Conservation (phyloP, 306 rosid genomes). For the Vicia sativa region DNA sequence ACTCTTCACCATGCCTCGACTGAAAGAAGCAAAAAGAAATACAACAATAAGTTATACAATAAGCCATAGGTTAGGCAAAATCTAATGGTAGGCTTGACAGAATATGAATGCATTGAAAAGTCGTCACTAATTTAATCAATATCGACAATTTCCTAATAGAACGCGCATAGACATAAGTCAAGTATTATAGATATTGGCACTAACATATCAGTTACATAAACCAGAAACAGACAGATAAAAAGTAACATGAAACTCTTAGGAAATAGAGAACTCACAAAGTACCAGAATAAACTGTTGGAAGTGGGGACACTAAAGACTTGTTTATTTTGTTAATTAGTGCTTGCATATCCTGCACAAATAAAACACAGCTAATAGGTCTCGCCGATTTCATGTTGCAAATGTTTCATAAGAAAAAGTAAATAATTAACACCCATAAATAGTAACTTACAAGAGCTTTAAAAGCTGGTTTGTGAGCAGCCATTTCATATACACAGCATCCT, state of each 20-base stretch:
- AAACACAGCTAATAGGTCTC: conserved; percentile 25
- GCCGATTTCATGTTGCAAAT: conserved; percentile 22
- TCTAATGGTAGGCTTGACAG: conserved; percentile 1
- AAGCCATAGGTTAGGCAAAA: background rate
- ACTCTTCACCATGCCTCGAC: conserved; percentile 92
- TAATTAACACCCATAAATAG: conserved; percentile 6
- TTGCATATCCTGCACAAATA: conserved; percentile 84
- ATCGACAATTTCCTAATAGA: background rate
- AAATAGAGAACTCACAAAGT: conserved; percentile 69
- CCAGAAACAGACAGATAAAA: background rate
- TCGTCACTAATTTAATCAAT: conserved; percentile 9
- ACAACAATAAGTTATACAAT: conserved; percentile 14
- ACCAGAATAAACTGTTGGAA: conserved; percentile 85
- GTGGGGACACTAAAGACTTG: conserved; percentile 94
- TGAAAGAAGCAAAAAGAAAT: conserved; percentile 47
- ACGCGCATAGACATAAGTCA: background rate
- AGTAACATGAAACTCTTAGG: conserved; percentile 23
- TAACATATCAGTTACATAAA: background rate
- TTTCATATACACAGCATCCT: conserved; percentile 97
- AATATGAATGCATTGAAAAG: conserved; percentile 2
- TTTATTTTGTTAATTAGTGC: conserved; percentile 89
- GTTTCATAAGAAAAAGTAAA: background rate
- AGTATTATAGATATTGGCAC: background rate
- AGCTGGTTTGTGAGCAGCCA: conserved; percentile 84
- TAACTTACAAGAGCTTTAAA: conserved; percentile 93